A percentile compares a stretch with the other conserved stretches of the same genome.
These are phyloP conservation scores for Dactylellina leptospora DNA, from an alignment of 2,329 filamentous ascomycete genomes.

Conservation along the genomic window DNA sequence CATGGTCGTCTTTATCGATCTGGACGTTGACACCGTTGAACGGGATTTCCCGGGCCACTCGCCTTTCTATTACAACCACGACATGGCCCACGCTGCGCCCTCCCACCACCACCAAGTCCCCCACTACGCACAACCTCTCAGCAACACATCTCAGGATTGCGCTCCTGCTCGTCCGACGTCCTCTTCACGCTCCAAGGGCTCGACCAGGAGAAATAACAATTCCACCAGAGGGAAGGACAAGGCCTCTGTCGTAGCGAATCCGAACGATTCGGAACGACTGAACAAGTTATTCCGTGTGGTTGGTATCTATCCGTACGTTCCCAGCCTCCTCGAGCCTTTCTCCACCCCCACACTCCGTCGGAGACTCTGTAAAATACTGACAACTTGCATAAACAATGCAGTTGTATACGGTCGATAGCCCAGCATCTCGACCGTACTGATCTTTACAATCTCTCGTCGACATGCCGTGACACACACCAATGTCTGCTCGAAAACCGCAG, in stretches of 20 bases:
- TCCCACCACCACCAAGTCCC: conserved; percentile 12
- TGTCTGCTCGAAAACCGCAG: conserved; percentile 45
- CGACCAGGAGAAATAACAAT: background rate
- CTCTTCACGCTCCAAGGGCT: conserved; percentile 9
- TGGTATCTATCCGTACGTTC: conserved; percentile 45
- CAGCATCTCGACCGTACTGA: conserved; percentile 48
- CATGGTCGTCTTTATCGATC: conserved; percentile 52
- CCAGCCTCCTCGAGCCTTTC: background rate
- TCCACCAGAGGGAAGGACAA: conserved; percentile 18
- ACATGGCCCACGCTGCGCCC: conserved; percentile 15
- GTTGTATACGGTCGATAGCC: conserved; percentile 43
- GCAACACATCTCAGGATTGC: conserved; percentile 8
- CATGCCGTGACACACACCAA: conserved; percentile 48
- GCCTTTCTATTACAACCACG: conserved; percentile 28
- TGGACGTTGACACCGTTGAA: conserved; percentile 51
- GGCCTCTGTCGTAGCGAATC: background rate
- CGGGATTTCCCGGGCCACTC: conserved; percentile 50
- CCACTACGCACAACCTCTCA: conserved; percentile 28
- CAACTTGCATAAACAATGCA: conserved; percentile 3
- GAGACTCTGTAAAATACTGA: background rate
- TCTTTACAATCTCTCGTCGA: conserved; percentile 48
- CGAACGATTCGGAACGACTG: conserved; percentile 33
- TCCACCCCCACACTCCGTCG: background rate
- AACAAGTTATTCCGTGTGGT: conserved; percentile 44
- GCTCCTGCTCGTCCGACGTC: background rate